Percentiles rank a stretch among this genome's conserved stretches.
phyloP scores from a whole-genome alignment of 1,284 basidiomycete genomes.

The Phlebopus sp. region DNA sequence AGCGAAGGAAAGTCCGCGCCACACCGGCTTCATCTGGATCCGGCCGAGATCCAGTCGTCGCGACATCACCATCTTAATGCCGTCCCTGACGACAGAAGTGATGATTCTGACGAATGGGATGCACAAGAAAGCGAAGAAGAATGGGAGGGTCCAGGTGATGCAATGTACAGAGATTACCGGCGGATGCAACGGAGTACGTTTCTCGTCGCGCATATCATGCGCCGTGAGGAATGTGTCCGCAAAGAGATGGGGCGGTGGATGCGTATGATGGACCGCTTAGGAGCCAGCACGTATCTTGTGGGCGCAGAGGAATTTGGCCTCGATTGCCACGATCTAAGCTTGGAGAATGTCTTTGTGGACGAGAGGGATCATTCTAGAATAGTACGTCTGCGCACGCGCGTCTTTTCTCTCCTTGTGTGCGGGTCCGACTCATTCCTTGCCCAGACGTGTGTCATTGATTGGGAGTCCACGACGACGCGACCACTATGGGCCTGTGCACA shows the following conservation, averaged over 20 bases:
- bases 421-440: constrained; percentile 1
- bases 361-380: constrained; percentile 61
- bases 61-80: constrained; percentile 63
- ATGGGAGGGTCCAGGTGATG: constrained; percentile 68
- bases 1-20: constrained; percentile 71
- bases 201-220: constrained; percentile 61
- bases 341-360: constrained; percentile 81
- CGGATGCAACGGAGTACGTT: constrained; percentile 75
- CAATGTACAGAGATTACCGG: constrained; percentile 76
- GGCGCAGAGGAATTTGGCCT: constrained; percentile 60
- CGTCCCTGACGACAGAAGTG: constrained; percentile 64
- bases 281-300: constrained; percentile 23
- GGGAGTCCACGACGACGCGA: constrained; percentile 80
- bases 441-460: constrained; percentile 80
- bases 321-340: constrained; percentile 75
- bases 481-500: constrained; percentile 82
- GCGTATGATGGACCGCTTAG: constrained; percentile 59
- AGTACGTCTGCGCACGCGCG: constrained; percentile 40
- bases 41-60: constrained; percentile 67
- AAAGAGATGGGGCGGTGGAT: constrained; percentile 70
- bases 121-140: constrained; percentile 73
- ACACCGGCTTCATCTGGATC: constrained; percentile 73
- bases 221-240: constrained; percentile 58
- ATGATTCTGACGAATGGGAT: constrained; percentile 72
- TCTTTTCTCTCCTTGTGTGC: constrained; percentile 1